These are phyloP conservation scores for Solanum clarkiae DNA, from an alignment of 257 asterid species.

Conservation along the genomic window DNA sequence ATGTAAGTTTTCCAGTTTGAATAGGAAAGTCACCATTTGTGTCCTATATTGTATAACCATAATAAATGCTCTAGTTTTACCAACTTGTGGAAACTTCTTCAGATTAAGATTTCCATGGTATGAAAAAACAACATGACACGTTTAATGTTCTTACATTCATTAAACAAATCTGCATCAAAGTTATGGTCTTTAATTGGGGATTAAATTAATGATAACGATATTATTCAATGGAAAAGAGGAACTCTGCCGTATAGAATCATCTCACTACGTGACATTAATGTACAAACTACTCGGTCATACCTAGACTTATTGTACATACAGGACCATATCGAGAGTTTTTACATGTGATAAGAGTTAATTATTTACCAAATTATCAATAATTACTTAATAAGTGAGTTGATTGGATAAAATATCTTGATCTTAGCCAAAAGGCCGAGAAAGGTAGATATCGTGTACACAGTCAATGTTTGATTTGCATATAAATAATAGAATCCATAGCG, in stretches of 20 bases:
- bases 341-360: not conserved
- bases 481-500: not conserved
- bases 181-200: not conserved
- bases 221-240: not conserved
- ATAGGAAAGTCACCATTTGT: slow-evolving; percentile 3
- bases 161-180: not conserved
- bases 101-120: not conserved
- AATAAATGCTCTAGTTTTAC: not conserved
- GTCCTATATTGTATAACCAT: slow-evolving; percentile 12
- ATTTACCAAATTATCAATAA: too few relatives aligned
- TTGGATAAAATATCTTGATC: not conserved
- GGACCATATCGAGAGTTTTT: not conserved
- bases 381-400: not conserved
- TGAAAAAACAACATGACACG: not conserved
- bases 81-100: not conserved
- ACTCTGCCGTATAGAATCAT: not conserved
- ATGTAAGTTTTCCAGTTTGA: slow-evolving; percentile 9
- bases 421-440: slow-evolving; percentile 37
- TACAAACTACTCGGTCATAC: not conserved
- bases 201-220: not conserved
- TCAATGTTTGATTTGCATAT: not conserved
- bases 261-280: not conserved
- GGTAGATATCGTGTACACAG: not conserved
- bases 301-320: not conserved
- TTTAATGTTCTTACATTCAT: not conserved